Percentiles rank a stretch among this genome's conserved stretches.
phyloP scores from a whole-genome alignment of 768 basidiomycete genomes.

The Suillus lakei region DNA sequence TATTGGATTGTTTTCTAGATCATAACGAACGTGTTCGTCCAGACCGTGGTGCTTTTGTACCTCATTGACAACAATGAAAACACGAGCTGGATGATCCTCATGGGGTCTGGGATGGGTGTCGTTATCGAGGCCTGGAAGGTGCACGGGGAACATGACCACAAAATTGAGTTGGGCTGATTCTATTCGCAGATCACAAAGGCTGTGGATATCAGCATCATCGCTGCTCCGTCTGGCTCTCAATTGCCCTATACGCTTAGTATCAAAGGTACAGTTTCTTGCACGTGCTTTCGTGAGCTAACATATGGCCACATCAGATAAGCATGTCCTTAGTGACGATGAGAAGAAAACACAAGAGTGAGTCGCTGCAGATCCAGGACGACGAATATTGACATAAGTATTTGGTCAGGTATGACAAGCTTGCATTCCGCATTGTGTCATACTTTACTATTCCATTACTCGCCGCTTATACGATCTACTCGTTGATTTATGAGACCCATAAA shows the following conservation, averaged over 20 bases:
- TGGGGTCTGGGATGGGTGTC: slow-evolving; percentile 82
- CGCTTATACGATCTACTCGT: slow-evolving; percentile 79
- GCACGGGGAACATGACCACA: slow-evolving; percentile 19
- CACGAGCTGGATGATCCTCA: slow-evolving; percentile 97
- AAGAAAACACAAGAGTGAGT: slow-evolving; percentile 95
- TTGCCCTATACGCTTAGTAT: slow-evolving; percentile 84
- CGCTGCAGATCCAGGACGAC: slow-evolving; percentile 23
- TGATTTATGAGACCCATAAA: slow-evolving; percentile 82
- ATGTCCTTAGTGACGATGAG: slow-evolving; percentile 95
- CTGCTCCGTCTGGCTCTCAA: slow-evolving; percentile 62
- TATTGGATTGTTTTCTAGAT: slow-evolving; percentile 48
- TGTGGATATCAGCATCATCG: slow-evolving; percentile 78
- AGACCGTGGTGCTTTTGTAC: slow-evolving; percentile 87
- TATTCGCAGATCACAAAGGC: slow-evolving; percentile 78
- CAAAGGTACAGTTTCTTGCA: slow-evolving; percentile 58
- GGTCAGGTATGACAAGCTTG: slow-evolving; percentile 83
- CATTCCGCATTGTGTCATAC: slow-evolving; percentile 94
- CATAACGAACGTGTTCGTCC: slow-evolving; percentile 93
- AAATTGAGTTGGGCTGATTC: slow-evolving; percentile 2
- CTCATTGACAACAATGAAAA: slow-evolving; percentile 95
- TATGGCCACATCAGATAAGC: slow-evolving; percentile 67
- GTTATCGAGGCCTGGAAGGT: slow-evolving; percentile 96
- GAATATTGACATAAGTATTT: slow-evolving; percentile 14
- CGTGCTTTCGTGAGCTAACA: slow-evolving; percentile 18
- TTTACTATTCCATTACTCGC: slow-evolving; percentile 82